Conservation (phyloP, 108 stramenopile species). For the Chaetoceros muelleri region DNA sequence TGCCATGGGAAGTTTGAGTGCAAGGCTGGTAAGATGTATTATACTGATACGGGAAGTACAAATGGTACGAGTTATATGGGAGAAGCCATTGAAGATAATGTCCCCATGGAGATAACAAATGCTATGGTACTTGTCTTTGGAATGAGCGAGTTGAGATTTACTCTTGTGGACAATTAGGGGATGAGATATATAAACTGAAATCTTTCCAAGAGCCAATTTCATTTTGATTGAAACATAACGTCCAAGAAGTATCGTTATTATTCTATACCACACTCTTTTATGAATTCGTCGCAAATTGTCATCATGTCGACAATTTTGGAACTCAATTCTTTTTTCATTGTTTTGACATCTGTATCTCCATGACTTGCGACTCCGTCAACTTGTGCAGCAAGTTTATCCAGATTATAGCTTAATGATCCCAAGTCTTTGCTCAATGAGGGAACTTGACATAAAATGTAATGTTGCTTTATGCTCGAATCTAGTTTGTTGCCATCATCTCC, state of each 20-base stretch:
- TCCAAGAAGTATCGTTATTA: too few species aligned
- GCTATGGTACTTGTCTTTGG: conserved; percentile 49
- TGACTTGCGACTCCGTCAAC: conserved; percentile 22
- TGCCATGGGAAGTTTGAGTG: conserved; percentile 68
- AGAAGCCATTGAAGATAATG: conserved; percentile 29
- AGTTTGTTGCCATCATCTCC: conserved; percentile 6
- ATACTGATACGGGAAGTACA: conserved; percentile 68
- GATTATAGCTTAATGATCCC: conserved; percentile 16
- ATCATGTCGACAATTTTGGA: neutral
- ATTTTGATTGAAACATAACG: too few species aligned
- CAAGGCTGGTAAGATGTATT: conserved; percentile 33
- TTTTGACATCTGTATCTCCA: neutral
- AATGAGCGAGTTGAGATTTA: conserved; percentile 20
- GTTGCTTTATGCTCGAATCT: neutral
- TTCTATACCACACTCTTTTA: neutral
- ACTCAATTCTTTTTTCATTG: neutral
- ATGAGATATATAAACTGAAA: neutral
- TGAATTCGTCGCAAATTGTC: neutral
- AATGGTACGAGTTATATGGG: conserved; percentile 48
- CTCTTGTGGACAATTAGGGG: conserved; percentile 7
- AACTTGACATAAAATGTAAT: neutral
- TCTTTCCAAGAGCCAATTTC: too few species aligned
- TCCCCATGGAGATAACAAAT: conserved; percentile 16
- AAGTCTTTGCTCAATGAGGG: conserved; percentile 17
- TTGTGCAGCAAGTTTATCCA: conserved; percentile 32